Conservation (phyloP, 2,329 filamentous ascomycete genomes). For the Zymoseptoria passerinii region DNA sequence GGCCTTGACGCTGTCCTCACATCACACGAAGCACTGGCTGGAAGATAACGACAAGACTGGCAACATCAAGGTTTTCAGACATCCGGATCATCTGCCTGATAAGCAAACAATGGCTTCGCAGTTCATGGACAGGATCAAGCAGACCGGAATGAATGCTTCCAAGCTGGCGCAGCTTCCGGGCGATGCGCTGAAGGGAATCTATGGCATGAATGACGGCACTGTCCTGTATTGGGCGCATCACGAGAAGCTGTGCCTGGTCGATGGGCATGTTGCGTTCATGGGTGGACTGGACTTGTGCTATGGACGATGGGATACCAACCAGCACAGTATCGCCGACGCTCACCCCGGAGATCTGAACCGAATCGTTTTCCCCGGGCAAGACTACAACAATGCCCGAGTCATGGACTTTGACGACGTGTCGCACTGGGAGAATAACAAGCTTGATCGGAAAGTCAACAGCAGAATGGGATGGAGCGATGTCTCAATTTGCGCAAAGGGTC, state of each 20-base stretch:
- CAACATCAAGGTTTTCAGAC: conserved; percentile 81
- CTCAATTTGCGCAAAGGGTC: conserved; percentile 65
- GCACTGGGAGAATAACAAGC: conserved; percentile 78
- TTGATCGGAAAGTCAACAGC: conserved; percentile 61
- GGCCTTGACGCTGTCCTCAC: conserved; percentile 48
- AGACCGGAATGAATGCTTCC: conserved; percentile 47
- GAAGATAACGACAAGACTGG: conserved; percentile 62
- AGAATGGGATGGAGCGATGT: conserved; percentile 94
- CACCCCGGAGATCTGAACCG: conserved; percentile 69
- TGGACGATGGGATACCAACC: conserved; percentile 77
- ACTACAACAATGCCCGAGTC: conserved; percentile 67
- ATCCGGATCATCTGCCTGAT: conserved; percentile 79
- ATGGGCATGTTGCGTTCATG: conserved; percentile 79
- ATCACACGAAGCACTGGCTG: conserved; percentile 72
- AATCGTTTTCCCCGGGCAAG: conserved; percentile 79
- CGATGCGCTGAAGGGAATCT: conserved; percentile 68
- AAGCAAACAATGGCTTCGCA: conserved; percentile 55
- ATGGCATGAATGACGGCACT: conserved; percentile 71
- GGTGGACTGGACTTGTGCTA: conserved; percentile 81
- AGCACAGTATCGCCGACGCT: conserved; percentile 73
- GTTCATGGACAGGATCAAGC: conserved; percentile 48
- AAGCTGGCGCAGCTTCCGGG: conserved; percentile 57
- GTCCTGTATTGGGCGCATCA: conserved; percentile 91
- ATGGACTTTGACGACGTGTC: conserved; percentile 74
- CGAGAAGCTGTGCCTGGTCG: conserved; percentile 79